These are phyloP conservation scores for Litsea cubeba DNA, from an alignment of 164 flowering plant genomes.

Conservation along the genomic window DNA sequence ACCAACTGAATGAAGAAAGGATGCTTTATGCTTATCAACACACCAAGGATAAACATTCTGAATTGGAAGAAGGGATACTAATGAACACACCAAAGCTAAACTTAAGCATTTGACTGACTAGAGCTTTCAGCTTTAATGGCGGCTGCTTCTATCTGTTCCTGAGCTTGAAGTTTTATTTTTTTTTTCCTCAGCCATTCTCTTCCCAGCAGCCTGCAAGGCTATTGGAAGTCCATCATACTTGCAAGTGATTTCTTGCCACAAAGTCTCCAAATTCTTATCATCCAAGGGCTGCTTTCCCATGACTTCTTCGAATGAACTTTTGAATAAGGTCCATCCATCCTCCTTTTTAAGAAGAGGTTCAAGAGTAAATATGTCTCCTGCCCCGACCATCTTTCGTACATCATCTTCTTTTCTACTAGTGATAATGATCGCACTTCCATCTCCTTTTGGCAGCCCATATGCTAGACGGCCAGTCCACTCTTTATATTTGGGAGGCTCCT, in stretches of 20 bases:
- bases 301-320: neutral
- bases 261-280: neutral
- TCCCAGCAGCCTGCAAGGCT: conserved; percentile 1
- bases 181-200: no score
- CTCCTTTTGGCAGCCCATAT: conserved; percentile 14
- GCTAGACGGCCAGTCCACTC: conserved; percentile 6
- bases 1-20: neutral
- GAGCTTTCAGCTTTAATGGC: neutral
- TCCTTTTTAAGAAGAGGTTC: neutral
- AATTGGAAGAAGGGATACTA: neutral
- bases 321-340: conserved; percentile 5
- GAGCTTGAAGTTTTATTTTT: no score
- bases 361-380: conserved; percentile 1
- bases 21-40: neutral
- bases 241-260: neutral
- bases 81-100: neutral
- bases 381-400: conserved; percentile 7
- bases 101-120: neutral
- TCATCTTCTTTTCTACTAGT: conserved; percentile 9
- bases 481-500: neutral
- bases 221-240: conserved; percentile 7
- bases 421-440: conserved; percentile 11
- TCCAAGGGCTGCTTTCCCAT: neutral
- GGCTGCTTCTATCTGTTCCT: neutral
- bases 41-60: neutral